Evolutionary conservation across 2,329 filamentous ascomycete genomes (phyloP), one percentile per base, ranked within the genome.

Genomic region (Aureobasidium pullulans): DNA sequence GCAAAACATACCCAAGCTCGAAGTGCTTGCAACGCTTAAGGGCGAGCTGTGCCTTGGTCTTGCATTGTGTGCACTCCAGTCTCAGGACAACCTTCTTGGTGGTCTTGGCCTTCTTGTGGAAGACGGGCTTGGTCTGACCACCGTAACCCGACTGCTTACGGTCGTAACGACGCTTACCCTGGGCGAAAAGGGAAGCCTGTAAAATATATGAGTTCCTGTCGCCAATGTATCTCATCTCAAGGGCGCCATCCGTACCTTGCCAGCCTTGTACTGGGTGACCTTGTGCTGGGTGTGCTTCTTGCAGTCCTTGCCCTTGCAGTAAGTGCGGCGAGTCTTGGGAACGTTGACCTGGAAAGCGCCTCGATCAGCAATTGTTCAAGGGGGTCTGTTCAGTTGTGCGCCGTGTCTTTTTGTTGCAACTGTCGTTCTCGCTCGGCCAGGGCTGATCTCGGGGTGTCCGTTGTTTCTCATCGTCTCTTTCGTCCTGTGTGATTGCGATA

Each of bases 11-110:
- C 90, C 91, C 94, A 75, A 99, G 84, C 84, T 99, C 94, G 82
- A 99, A 99, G 86, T 99, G 94, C 89, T 99, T 99, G 91, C 94
- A 99, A 77, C 94, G 90, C 89, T 99, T 99, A 80, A 99, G 84
- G 71, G 94, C 85, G 75, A 99, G 85, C 84, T 99, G 91, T 79
- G 86, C 87, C 88, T 96, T 97, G 78, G 90, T 87, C 89, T 97
- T 97, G 90, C 94, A 99, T 71, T 81, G 78, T 75, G 90, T 93
- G 85, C 94, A 99, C 81, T 99, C 94, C 79, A 99, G 82, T 83
- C 94, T 87, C 80, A 99, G 83, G 74, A 99, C 95, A 73, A 99
- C 89, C 88, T 99, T 99, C 90, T 99, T 99, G 77, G 94, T 99
- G 71, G 94, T 99, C 89, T 99, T 99, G 70, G 94, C 94, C 84